A percentile compares a stretch with the other conserved stretches of the same genome.
Conservation (phyloP, 1,284 basidiomycete species). For the Xerocomus minutiporus region DNA sequence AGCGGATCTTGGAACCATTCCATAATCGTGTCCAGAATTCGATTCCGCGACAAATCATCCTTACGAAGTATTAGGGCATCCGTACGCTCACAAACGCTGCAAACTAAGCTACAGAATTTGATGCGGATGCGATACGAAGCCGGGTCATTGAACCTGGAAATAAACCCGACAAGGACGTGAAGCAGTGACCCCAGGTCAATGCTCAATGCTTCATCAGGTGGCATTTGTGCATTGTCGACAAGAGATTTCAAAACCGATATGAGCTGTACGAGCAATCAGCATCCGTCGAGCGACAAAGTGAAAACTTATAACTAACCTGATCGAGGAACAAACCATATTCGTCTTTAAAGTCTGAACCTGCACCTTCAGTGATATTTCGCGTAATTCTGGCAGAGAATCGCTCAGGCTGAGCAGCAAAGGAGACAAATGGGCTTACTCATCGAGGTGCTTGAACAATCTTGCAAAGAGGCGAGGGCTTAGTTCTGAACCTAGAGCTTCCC, state of each 20-base stretch:
- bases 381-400: slow-evolving; percentile 38
- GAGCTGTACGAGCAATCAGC: slow-evolving; percentile 42
- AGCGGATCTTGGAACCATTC: slow-evolving; percentile 66
- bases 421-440: slow-evolving; percentile 50
- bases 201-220: slow-evolving; percentile 56
- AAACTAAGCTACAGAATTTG: slow-evolving; percentile 74
- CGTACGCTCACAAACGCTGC: slow-evolving; percentile 59
- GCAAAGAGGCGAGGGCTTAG: slow-evolving; percentile 66
- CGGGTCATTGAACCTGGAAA: slow-evolving; percentile 57
- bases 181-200: slow-evolving; percentile 71
- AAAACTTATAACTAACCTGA: slow-evolving; percentile 46
- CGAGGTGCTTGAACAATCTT: slow-evolving; percentile 65
- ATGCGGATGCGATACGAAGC: slow-evolving; percentile 61
- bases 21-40: slow-evolving; percentile 67
- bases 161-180: slow-evolving; percentile 59
- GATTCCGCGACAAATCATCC: slow-evolving; percentile 63
- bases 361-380: slow-evolving; percentile 41
- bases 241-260: slow-evolving; percentile 72
- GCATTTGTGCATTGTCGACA: slow-evolving; percentile 66
- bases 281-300: not conserved
- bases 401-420: not conserved
- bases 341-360: slow-evolving; percentile 47
- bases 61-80: slow-evolving; percentile 63
- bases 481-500: slow-evolving; percentile 78
- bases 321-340: slow-evolving; percentile 67